phyloP scores from a whole-genome alignment of 106 monocot species.

The Dendrobium catenatum region DNA sequence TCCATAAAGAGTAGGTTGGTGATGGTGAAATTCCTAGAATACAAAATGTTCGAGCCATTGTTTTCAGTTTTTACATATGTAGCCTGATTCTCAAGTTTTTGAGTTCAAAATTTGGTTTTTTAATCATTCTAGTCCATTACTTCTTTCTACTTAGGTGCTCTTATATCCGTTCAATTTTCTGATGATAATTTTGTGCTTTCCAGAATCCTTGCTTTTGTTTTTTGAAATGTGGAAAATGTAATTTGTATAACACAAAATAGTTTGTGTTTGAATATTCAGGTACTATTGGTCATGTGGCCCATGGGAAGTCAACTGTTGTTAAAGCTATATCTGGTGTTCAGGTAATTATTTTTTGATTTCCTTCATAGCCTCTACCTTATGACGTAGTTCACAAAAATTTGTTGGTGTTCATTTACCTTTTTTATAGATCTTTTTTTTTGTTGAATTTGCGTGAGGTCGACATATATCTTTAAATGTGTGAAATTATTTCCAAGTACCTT shows the following conservation, averaged over 20 bases:
- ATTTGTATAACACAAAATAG: not conserved
- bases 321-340: constrained; percentile 98
- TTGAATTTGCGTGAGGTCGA: not conserved
- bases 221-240: not conserved
- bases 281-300: constrained; percentile 96
- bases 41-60: no score
- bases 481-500: not conserved
- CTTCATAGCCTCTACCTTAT: not conserved
- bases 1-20: no score
- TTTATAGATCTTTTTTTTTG: no score
- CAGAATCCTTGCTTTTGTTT: not conserved
- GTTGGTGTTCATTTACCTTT: not conserved
- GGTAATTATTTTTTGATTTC: constrained; percentile 24
- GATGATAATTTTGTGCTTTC: not conserved
- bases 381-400: not conserved
- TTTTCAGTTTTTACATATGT: no score
- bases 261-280: constrained; percentile 28
- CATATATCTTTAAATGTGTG: not conserved
- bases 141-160: not conserved
- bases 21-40: no score
- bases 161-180: not conserved
- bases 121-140: not conserved
- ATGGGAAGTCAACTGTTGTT: constrained; percentile 94
- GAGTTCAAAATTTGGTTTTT: not conserved
- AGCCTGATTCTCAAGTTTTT: not conserved